A percentile compares a stretch with the other conserved stretches of the same genome.
Evolutionary conservation across 176 grass and related monocot genomes (phyloP).

Genomic region (Ampelocalamus luodianensis): DNA sequence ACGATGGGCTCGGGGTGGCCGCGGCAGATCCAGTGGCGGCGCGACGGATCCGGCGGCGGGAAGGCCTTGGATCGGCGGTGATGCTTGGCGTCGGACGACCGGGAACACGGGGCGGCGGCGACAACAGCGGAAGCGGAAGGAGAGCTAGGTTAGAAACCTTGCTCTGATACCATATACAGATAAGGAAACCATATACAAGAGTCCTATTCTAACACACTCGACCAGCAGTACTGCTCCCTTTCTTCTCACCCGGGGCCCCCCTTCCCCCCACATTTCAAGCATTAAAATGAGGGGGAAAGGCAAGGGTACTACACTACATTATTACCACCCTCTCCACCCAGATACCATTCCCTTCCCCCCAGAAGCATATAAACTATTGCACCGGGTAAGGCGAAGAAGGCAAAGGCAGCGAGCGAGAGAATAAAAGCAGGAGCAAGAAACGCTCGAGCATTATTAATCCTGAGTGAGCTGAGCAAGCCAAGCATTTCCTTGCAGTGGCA

Average conservation of each 20-base stretch:
- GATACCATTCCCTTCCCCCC: constrained; percentile 38
- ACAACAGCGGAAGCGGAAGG: too few species aligned
- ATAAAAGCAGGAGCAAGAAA: constrained; percentile 30
- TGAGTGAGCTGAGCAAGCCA: constrained; percentile 7
- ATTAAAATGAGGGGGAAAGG: constrained; percentile 40
- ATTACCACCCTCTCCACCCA: neutral
- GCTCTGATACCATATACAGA: too few species aligned
- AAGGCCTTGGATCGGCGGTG: too few species aligned
- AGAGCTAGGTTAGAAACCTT: too few species aligned
- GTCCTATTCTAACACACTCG: too few species aligned
- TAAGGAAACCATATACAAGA: too few species aligned
- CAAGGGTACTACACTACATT: constrained; percentile 2
- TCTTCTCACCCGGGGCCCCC: neutral
- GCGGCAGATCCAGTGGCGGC: too few species aligned
- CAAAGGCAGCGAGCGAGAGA: constrained; percentile 7
- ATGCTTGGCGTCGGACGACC: too few species aligned
- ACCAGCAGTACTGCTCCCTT: neutral
- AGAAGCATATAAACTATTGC: constrained; percentile 41
- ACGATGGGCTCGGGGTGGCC: too few species aligned
- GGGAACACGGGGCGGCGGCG: too few species aligned
- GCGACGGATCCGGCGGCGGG: too few species aligned
- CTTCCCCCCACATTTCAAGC: constrained; percentile 43
- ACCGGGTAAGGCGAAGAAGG: neutral
- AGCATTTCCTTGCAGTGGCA: constrained; percentile 32
- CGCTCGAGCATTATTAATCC: constrained; percentile 3